Base-by-base conservation (phyloP, 805 yeast species). In the Blastobotrys attinorum region DNA sequence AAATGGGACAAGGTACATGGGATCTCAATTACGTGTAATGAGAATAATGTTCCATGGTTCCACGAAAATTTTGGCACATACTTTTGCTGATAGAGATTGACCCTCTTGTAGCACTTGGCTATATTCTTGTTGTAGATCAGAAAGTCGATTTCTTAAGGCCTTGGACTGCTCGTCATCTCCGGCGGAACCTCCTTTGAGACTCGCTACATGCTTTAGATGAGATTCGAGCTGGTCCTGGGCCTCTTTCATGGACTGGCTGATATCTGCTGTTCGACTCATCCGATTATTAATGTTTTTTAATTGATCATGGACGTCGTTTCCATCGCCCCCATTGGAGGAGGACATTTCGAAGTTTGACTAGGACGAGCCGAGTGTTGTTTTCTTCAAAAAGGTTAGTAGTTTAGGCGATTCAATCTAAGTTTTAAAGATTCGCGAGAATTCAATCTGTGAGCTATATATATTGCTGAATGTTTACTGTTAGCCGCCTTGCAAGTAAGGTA, bases 81-180 rank as follows among this genome's bases (percentile, higher is more conserved):
- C 29, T 22, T 20, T 27, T 8, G 22, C 22, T 10, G 39, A 27
- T 23, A 42, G 22, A 10, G 17, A n/a, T 11, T 37, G 35, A 16
- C 31, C 31, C 10, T 34, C 46, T 3, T 37, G 37, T 3, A 46
- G 15, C n/a, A 44, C 44, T 5, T 36, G 37, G 11, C 40, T 44
- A 16, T 44, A 47, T 20, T 47, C 45, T 7, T 31, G 27, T 21
- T 45, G 42, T 10, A 47, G 43, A 10, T 20, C 16, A 21, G 38
- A 42, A 8, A 47, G 41, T 22, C 40, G 29, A 17, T 34, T 37
- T 20, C 21, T 16, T n/a, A 36, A 25, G 10, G 33, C n/a, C 22
- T 20, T 4, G 27, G 29, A 17, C 18, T 29, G 21, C 22, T 13
- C 31, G 32, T 37, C 23, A n/a, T 11, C 31, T 8, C 21, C 36